Evolutionary conservation across 495 filamentous ascomycete species (phyloP), one percentile per base, ranked within the genome.

Genomic region (Cenococcum geophilum): DNA sequence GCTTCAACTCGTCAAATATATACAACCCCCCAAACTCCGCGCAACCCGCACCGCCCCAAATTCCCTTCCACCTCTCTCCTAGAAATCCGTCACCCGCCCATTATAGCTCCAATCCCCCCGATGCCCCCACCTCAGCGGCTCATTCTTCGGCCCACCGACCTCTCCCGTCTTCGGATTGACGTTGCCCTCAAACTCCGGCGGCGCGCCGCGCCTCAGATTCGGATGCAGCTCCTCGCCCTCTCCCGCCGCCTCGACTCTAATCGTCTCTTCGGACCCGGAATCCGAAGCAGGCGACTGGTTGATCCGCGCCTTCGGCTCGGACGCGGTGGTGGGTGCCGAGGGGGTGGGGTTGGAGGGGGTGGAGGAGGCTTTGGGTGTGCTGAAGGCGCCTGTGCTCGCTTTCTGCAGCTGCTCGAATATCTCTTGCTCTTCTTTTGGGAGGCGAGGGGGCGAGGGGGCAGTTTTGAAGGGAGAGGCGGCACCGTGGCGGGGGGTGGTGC

Each of bases 101-200:
- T 96, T 96, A 74, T 87, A 98, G 68, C 90, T 97, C 85, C 91
- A 98, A 76, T 98, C 93, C 0, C 89, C 88, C 2, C 66, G 73
- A 25, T 76, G 71, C 0, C 91, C 91, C 92, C 92, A 96, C 57
- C 92, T 79, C 67, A 97, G 65, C 47, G 93, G 93, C 75, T 98
- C 93, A 73, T 97, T 98, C 83, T 97, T 98, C 18, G 93, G 93
- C 14, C 93, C 93, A 5, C 92, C 93, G 47, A 95, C 80, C 77
- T 97, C 93, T n/a, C 95, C 95, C 1, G 93, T 98, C 77, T 87
- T 87, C 1, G 93, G 93, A 70, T 98, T 97, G 60, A 78, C 80
- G 42, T 97, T 90, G 42, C 93, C 93, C 67, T 95, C 89, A 68
- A 98, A 98, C 73, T 97, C 93, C 1, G 93, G 93, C 72, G 83